Conservation (phyloP, 164 flowering plant genomes). For the Chimonanthus praecox region DNA sequence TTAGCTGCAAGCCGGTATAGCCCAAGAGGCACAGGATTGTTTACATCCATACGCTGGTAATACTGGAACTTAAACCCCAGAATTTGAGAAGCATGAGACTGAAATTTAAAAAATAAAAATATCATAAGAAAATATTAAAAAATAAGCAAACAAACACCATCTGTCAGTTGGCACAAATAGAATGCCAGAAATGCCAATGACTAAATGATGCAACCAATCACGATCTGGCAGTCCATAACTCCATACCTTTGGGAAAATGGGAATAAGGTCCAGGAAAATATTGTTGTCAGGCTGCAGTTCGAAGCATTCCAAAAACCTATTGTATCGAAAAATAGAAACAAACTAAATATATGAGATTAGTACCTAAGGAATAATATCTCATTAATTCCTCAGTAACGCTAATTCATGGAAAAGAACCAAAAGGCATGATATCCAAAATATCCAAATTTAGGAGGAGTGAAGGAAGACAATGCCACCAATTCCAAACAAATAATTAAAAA, state of each 20-base stretch:
- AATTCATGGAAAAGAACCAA: neutral
- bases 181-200: neutral
- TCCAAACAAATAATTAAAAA: no score
- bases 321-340: conserved; percentile 11
- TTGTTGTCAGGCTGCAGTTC: conserved; percentile 77
- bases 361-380: neutral
- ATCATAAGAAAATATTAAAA: neutral
- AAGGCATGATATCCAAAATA: neutral
- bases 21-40: conserved; percentile 61
- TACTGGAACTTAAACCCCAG: conserved; percentile 97
- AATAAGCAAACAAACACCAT: neutral
- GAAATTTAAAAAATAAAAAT: conserved; percentile 16
- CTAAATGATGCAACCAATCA: neutral
- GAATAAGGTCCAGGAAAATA: conserved; percentile 77
- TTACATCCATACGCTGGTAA: conserved; percentile 88
- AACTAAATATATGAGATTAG: neutral
- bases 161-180: neutral
- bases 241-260: conserved; percentile 91
- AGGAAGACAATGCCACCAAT: neutral
- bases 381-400: neutral
- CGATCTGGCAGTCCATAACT: neutral
- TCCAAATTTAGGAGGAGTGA: neutral
- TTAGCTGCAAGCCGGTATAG: conserved; percentile 83
- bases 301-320: conserved; percentile 93
- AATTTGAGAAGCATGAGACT: conserved; percentile 99